These are phyloP conservation scores for Prunus salicina DNA, from an alignment of 306 rosid genomes.

Conservation along the genomic window DNA sequence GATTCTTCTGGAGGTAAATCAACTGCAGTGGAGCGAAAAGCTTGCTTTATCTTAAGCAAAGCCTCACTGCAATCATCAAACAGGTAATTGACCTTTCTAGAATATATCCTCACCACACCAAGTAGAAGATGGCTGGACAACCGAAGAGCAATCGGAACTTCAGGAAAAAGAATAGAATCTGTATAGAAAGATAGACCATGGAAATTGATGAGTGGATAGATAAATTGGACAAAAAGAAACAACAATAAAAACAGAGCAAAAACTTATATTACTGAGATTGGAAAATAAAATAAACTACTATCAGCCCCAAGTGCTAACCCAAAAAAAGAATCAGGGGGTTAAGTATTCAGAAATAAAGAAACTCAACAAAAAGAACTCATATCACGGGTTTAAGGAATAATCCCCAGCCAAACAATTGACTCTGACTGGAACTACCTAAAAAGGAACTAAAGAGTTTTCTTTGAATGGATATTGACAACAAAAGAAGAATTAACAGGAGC, in stretches of 20 bases:
- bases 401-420: not conserved
- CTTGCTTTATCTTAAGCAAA: slow-evolving; percentile 98
- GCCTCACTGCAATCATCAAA: slow-evolving; percentile 99
- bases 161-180: slow-evolving; percentile 98
- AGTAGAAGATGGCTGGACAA: slow-evolving; percentile 99
- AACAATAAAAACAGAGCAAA: not conserved
- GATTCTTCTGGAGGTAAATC: slow-evolving; percentile 99
- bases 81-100: slow-evolving; percentile 98
- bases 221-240: not conserved
- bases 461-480: not conserved
- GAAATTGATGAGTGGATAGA: slow-evolving; percentile 20
- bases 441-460: not conserved
- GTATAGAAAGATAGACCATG: slow-evolving; percentile 34
- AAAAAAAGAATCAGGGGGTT: not conserved
- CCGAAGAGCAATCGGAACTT: slow-evolving; percentile 94
- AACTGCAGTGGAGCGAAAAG: slow-evolving; percentile 95
- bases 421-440: not conserved
- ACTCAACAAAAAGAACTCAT: not conserved
- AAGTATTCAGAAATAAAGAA: not conserved
- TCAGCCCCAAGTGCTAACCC: not conserved
- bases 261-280: not conserved
- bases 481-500: not conserved
- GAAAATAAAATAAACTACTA: not conserved
- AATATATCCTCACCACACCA: slow-evolving; percentile 99
- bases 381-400: too few species aligned